Evolutionary conservation across 1,284 basidiomycete genomes (phyloP).

Genomic region (Garcileccinum viscosum): DNA sequence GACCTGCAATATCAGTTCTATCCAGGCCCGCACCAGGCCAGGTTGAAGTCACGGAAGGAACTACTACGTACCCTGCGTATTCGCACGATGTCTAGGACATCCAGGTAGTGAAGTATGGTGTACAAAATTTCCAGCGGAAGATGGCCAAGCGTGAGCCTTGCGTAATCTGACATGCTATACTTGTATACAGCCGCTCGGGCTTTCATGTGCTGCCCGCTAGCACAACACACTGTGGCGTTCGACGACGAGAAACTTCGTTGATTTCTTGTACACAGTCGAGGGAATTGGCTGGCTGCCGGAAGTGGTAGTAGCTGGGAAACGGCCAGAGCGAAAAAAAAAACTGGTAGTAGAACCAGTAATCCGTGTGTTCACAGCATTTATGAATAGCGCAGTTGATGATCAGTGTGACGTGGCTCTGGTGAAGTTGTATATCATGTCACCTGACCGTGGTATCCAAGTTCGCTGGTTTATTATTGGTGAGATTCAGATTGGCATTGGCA

Average conservation of each 20-base stretch:
- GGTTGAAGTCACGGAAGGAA: not conserved
- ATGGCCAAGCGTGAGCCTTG: not conserved
- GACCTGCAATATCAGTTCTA: slow-evolving; percentile 15
- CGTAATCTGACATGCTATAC: not conserved
- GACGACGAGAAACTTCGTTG: not conserved
- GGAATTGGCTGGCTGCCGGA: not conserved
- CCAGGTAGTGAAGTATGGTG: not conserved
- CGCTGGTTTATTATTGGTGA: no score
- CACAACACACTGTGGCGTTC: not conserved
- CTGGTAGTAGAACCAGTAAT: no score
- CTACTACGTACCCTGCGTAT: not conserved
- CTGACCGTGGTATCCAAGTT: no score
- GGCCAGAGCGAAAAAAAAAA: no score
- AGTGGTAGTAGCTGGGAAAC: not conserved
- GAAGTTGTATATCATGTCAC: no score
- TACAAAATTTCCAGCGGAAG: not conserved
- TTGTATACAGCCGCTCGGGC: not conserved
- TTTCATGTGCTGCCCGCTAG: not conserved
- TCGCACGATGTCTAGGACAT: not conserved
- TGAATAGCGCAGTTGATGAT: no score
- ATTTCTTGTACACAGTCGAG: not conserved
- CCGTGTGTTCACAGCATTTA: no score
- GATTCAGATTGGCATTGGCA: no score
- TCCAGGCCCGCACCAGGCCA: not conserved
- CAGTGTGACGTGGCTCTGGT: no score